Percentiles rank a stretch among this genome's conserved stretches.
phyloP scores from a whole-genome alignment of 179 eudicot species.

The Nepenthes alata region DNA sequence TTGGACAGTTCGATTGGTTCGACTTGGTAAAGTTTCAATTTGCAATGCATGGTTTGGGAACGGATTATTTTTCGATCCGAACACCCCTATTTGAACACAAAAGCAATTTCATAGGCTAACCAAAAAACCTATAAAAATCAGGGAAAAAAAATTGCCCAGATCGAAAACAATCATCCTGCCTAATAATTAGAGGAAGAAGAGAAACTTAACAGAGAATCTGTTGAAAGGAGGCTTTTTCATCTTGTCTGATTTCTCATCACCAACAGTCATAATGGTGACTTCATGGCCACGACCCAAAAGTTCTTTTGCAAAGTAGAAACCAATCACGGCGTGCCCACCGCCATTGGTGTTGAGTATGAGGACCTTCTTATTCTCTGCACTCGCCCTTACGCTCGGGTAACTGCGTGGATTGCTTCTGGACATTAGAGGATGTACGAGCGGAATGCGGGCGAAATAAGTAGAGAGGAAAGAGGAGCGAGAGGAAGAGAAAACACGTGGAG shows the following conservation, averaged over 20 bases:
- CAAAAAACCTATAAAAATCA: neutral
- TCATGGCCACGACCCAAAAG: slow-evolving; percentile 73
- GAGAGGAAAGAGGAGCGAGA: slow-evolving; percentile 19
- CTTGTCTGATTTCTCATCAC: slow-evolving; percentile 82
- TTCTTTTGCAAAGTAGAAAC: slow-evolving; percentile 85
- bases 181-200: neutral
- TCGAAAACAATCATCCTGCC: neutral
- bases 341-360: slow-evolving; percentile 71
- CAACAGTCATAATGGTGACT: slow-evolving; percentile 79
- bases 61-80: too few species aligned
- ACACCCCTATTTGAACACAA: too few species aligned
- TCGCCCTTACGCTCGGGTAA: slow-evolving; percentile 19
- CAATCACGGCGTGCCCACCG: slow-evolving; percentile 93
- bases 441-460: slow-evolving; percentile 16
- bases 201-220: slow-evolving; percentile 59
- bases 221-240: slow-evolving; percentile 93
- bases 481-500: slow-evolving; percentile 16
- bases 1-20: too few species aligned
- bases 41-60: too few species aligned
- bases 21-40: too few species aligned
- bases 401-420: slow-evolving; percentile 15
- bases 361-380: slow-evolving; percentile 61
- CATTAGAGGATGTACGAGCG: slow-evolving; percentile 5
- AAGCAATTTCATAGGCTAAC: too few species aligned
- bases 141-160: neutral